Base-by-base conservation (phyloP, 1,139 yeast genomes). In the Pichia sp. region DNA sequence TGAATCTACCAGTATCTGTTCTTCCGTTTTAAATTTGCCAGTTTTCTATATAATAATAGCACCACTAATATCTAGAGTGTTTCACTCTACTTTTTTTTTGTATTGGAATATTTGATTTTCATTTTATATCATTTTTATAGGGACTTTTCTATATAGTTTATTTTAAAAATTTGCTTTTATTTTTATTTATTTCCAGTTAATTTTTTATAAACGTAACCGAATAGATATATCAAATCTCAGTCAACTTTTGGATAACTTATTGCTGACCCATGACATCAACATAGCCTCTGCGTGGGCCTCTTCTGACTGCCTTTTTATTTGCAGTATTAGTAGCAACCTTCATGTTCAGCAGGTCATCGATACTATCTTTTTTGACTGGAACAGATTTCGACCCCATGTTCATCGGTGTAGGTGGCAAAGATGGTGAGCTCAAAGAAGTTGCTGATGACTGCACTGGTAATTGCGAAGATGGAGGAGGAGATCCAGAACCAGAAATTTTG, bases 201-300 rank as follows among this genome's bases (percentile, higher is more conserved):
- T 16, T 16, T 1, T 16, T 16, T 16, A 16, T 16, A 16, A 16
- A 16, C 23, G 23, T 16, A 16, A 16, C 23, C 23, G 2, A 16
- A 16, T 16, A 16, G 2, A 16, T 2, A 16, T 16, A 16, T 16
- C 23, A 16, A 16, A 16, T 16, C 23, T 16, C 23, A 16, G 23
- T 16, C 23, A 16, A 16, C 23, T 16, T 16, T 16, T 16, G 23
- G 23, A 16, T 16, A 16, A 16, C 23, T 8, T 39, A 41, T 10
- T 45, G 40, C 35, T 46, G 48, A 4, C 50, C 53, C 79, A 85
- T 74, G 7, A 86, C 87, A 59, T 85, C 88, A 38, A 85, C 90
- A 61, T 86, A 86, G 4, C 85, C 78, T 61, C 81, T 73, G 46
- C 85, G 74, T 4, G 79, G 79, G n/a, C 83, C 85, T 55, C 88